Conservation (phyloP, 2,329 filamentous ascomycete genomes). For the Hymenoscyphus scutula region DNA sequence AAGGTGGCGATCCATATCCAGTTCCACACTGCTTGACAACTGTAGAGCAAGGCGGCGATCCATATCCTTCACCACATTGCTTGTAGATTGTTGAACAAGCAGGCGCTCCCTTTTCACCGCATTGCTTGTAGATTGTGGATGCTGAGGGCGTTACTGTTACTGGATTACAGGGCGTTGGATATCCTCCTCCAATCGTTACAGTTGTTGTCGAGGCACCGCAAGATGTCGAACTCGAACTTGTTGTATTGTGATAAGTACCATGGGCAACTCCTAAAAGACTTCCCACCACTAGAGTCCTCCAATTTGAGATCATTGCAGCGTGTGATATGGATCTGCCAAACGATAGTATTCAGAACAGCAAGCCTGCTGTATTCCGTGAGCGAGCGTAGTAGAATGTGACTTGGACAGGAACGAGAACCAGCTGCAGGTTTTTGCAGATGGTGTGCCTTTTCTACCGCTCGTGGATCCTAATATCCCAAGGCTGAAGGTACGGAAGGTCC, state of each 20-base stretch:
- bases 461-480: constrained; percentile 20
- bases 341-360: constrained; percentile 28
- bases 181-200: neutral
- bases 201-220: no score
- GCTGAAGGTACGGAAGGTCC: constrained; percentile 21
- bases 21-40: no score
- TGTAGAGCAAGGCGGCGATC: neutral
- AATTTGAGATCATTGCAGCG: constrained; percentile 21
- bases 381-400: constrained; percentile 24
- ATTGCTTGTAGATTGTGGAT: neutral
- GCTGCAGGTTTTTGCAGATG: constrained; percentile 21
- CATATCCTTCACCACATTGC: neutral
- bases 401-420: constrained; percentile 25
- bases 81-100: neutral
- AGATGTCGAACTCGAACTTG: constrained; percentile 1
- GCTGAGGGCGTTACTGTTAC: neutral
- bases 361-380: constrained; percentile 26
- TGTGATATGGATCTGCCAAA: constrained; percentile 19
- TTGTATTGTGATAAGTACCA: constrained; percentile 11
- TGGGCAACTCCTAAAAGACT: constrained; percentile 22
- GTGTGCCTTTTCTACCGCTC: constrained; percentile 27
- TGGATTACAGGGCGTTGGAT: neutral
- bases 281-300: constrained; percentile 19
- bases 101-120: neutral
- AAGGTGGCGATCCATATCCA: no score